A percentile compares a stretch with the other conserved stretches of the same genome.
phyloP scores from a whole-genome alignment of 2,329 filamentous ascomycete species.

The Periglandula ipomoeae region DNA sequence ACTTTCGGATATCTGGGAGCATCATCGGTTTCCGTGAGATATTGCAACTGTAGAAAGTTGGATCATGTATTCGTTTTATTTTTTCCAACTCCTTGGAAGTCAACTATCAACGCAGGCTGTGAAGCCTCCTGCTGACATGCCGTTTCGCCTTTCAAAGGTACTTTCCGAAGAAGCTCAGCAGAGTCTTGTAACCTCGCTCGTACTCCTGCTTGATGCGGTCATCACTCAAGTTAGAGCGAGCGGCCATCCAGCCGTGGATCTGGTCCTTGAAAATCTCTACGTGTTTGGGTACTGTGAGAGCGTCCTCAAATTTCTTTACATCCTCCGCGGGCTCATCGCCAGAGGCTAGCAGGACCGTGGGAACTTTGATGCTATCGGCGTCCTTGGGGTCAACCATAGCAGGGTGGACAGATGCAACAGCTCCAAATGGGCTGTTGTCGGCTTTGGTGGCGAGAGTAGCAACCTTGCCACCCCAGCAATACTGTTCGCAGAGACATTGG shows the following conservation, averaged over 20 bases:
- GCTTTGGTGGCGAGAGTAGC: constrained; percentile 41
- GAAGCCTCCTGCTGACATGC: no score
- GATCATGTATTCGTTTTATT: no score
- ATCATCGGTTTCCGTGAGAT: no score
- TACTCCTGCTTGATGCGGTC: constrained; percentile 52
- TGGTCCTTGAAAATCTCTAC: constrained; percentile 59
- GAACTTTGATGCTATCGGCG: constrained; percentile 49
- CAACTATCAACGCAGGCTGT: no score
- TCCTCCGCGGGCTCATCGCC: constrained; percentile 50
- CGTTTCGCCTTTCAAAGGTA: constrained; percentile 27
- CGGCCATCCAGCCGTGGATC: constrained; percentile 68
- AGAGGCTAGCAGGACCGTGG: constrained; percentile 54
- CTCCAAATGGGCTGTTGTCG: constrained; percentile 45
- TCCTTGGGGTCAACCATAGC: constrained; percentile 57
- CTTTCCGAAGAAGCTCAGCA: constrained; percentile 49
- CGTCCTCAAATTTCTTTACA: constrained; percentile 47
- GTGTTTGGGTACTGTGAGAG: constrained; percentile 44
- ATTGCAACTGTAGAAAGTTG: no score
- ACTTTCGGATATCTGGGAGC: no score
- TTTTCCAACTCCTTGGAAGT: no score
- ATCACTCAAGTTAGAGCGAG: constrained; percentile 49
- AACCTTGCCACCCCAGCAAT: constrained; percentile 67
- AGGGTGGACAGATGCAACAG: constrained; percentile 44
- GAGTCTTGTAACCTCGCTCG: constrained; percentile 49
- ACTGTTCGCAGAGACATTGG: constrained; percentile 28